phyloP scores from a whole-genome alignment of 2,329 filamentous ascomycete species.

The Ophiostoma populinum region DNA sequence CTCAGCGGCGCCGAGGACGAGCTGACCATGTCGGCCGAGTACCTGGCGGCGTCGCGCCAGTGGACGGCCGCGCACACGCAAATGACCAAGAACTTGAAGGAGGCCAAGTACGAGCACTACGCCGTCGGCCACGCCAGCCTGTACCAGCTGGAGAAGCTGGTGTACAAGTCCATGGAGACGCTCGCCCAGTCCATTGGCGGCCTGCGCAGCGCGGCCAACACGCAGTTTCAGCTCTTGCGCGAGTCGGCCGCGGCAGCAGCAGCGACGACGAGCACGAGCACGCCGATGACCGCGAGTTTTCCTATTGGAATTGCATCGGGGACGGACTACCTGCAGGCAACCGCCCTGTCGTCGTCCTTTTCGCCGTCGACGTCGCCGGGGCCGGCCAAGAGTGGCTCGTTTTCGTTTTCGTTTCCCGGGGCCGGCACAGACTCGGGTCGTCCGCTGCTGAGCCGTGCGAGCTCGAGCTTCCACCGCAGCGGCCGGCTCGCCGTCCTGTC shows the following conservation, averaged over 20 bases:
- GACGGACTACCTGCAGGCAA: conserved; percentile 8
- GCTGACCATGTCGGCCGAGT: conserved; percentile 43
- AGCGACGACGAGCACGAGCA: neutral
- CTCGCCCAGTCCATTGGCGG: conserved; percentile 82
- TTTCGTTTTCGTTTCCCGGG: no score
- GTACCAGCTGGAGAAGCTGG: conserved; percentile 59
- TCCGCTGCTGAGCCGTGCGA: conserved; percentile 12
- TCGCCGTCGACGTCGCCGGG: conserved; percentile 16
- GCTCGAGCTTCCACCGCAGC: conserved; percentile 21
- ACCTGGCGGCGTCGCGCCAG: conserved; percentile 39
- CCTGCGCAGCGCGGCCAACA: conserved; percentile 71
- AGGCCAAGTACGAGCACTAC: conserved; percentile 83
- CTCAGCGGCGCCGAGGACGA: conserved; percentile 69
- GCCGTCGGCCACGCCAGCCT: conserved; percentile 61
- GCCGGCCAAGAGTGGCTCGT: neutral
- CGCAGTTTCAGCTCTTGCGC: conserved; percentile 70
- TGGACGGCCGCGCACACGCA: conserved; percentile 52
- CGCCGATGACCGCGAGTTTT: neutral
- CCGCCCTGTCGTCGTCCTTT: conserved; percentile 15
- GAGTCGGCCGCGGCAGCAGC: conserved; percentile 26
- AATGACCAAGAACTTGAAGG: conserved; percentile 61
- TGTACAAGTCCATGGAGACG: conserved; percentile 71
- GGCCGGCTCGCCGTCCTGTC: conserved; percentile 30
- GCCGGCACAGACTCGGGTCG: conserved; percentile 3
- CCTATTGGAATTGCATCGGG: neutral